phyloP scores from a whole-genome alignment of 345 rosid species.

The Carallia brachiata region DNA sequence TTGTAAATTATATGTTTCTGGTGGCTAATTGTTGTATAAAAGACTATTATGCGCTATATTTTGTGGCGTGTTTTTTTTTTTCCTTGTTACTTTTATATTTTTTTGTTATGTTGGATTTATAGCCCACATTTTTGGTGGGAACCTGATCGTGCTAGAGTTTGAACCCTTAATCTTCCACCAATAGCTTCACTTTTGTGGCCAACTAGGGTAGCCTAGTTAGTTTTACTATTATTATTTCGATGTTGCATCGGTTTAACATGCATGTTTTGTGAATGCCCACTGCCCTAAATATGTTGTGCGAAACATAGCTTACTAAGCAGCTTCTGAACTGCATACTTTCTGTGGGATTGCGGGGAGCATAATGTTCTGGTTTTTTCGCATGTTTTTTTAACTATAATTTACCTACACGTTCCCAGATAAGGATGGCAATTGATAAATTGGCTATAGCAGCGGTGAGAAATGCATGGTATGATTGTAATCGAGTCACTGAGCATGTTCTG shows the following conservation, averaged over 20 bases:
- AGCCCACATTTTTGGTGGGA: too few relatives aligned
- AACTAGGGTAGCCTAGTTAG: too few relatives aligned
- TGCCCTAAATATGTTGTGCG: too few relatives aligned
- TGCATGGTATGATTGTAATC: slow-evolving; percentile 72
- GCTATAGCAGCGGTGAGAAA: slow-evolving; percentile 61
- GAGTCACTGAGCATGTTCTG: slow-evolving; percentile 49
- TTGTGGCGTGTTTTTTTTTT: too few relatives aligned
- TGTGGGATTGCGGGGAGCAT: not conserved
- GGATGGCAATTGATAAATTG: slow-evolving; percentile 63
- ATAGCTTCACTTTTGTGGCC: too few relatives aligned
- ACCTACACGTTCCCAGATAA: slow-evolving; percentile 42
- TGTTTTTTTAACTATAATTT: slow-evolving; percentile 10
- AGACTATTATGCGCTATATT: too few relatives aligned
- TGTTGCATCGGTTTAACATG: too few relatives aligned
- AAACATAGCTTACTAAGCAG: too few relatives aligned
- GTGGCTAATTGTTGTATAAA: not conserved
- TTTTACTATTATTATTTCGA: too few relatives aligned
- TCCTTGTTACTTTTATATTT: not conserved
- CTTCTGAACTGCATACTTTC: not conserved
- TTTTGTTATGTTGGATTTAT: not conserved
- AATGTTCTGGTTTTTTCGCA: not conserved
- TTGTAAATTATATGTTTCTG: not conserved
- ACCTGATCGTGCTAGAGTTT: too few relatives aligned
- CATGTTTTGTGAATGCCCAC: too few relatives aligned
- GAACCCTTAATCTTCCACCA: too few relatives aligned